These are phyloP conservation scores for Holtermannia corniformis DNA, from an alignment of 768 basidiomycete species.

Conservation along the genomic window DNA sequence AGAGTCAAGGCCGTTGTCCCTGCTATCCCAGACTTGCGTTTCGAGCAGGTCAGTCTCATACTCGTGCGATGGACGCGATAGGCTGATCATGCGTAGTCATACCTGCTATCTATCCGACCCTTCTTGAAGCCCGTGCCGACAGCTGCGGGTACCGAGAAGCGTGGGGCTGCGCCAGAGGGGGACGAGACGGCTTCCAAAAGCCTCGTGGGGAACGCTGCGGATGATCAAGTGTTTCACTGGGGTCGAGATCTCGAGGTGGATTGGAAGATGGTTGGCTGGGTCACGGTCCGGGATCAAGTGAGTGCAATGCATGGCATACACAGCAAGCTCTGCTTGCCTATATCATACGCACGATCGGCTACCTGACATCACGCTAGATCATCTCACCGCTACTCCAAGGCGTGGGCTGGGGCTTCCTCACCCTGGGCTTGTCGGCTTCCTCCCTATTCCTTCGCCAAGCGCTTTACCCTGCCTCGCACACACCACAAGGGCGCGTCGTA, in stretches of 20 bases:
- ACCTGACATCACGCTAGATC: conserved; percentile 12
- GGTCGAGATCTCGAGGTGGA: conserved; percentile 36
- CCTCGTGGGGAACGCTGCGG: conserved; percentile 19
- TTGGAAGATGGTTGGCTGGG: conserved; percentile 32
- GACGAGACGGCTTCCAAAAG: conserved; percentile 11
- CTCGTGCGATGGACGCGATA: not conserved
- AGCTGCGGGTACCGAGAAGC: conserved; percentile 5
- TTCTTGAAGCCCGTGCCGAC: conserved; percentile 29
- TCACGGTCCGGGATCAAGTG: conserved; percentile 39
- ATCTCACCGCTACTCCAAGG: conserved; percentile 39
- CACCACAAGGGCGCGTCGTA: conserved; percentile 22
- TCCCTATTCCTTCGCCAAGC: conserved; percentile 15
- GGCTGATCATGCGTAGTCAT: conserved; percentile 24
- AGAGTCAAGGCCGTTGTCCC: conserved; percentile 20
- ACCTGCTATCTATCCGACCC: conserved; percentile 37
- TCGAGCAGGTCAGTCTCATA: conserved; percentile 33
- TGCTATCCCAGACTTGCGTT: conserved; percentile 35
- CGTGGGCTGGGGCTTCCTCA: conserved; percentile 35
- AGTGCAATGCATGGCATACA: no score
- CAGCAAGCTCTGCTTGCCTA: no score
- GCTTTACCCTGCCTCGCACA: conserved; percentile 31
- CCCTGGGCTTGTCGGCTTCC: conserved; percentile 24
- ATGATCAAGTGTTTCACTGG: conserved; percentile 39
- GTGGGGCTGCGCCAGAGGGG: conserved; percentile 8
- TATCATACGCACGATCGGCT: not conserved